A percentile compares a stretch with the other conserved stretches of the same genome.
These are phyloP conservation scores for Guadua angustifolia DNA, from an alignment of 176 grass and related monocot species.

Conservation along the genomic window DNA sequence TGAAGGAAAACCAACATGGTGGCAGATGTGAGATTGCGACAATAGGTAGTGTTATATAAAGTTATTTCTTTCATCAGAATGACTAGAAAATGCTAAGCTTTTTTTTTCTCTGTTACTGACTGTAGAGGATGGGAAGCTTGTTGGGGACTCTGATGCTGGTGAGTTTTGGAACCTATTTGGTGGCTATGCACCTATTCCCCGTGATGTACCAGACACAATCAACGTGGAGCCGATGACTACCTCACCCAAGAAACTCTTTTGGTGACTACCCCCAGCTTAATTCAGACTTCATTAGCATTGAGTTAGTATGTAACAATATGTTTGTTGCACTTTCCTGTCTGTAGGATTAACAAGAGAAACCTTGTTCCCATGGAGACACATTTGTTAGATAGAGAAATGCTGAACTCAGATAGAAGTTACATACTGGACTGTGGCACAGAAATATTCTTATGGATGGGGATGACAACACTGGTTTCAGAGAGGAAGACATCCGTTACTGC, in stretches of 20 bases:
- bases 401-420: constrained; percentile 82
- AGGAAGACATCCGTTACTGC: constrained; percentile 62
- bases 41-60: constrained; percentile 59
- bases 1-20: constrained; percentile 68
- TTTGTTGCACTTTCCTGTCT: constrained; percentile 46
- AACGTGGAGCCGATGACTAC: constrained; percentile 16
- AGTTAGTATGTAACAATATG: neutral
- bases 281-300: constrained; percentile 17
- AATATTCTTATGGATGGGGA: constrained; percentile 88
- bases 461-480: constrained; percentile 69
- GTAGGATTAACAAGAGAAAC: constrained; percentile 75
- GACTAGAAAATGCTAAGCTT: neutral
- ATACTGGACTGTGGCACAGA: constrained; percentile 69
- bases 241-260: constrained; percentile 58
- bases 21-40: constrained; percentile 71
- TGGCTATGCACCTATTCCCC: constrained; percentile 76
- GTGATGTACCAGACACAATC: constrained; percentile 42
- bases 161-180: constrained; percentile 87
- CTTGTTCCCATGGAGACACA: constrained; percentile 52
- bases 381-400: constrained; percentile 61
- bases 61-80: constrained; percentile 18
- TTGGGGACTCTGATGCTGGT: constrained; percentile 76
- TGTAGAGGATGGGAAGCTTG: constrained; percentile 82
- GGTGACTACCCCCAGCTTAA: constrained; percentile 45
- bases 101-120: constrained; percentile 4